Base-by-base conservation (phyloP, 2,329 filamentous ascomycete genomes). In the Tolypocladium pustulatum region DNA sequence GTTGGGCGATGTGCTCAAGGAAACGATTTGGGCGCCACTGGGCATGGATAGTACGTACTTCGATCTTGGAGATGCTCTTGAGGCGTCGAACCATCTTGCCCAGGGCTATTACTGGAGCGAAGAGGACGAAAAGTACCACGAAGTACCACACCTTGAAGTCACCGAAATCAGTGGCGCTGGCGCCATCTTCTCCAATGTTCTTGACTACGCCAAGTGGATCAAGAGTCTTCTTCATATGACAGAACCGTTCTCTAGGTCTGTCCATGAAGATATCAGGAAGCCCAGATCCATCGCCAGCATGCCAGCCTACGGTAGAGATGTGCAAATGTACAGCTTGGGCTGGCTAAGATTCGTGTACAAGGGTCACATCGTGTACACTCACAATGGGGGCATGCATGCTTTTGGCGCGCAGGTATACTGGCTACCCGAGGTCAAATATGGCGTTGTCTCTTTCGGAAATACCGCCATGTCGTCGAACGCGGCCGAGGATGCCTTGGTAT, bases 121-220 rank as follows among this genome's bases (percentile, higher is more conserved):
- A 1, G 59, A 66, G 0, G 62, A 62, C 1, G 61, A 61, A 0
- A 34, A 61, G 5, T 64, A 72, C 20, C 60, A 63, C 0, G 61
- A 64, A 9, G 63, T 68, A 22, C 66, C 75, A 5, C 61, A 68
- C 20, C 60, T 67, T 41, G 59, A 59, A 7, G 61, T 64, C 4
- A 51, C 62, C 37, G 73, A 68, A 63, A 63, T 68, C 34, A 72
- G 71, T 61, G 76, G 75, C 13, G 74, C 76, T 0, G 76, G 76
- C 0, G 71, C 68, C 36, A 66, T 76, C 57, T 68, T 82, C 30
- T 78, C 75, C 32, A 79, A 73, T 53, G 78, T 79, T 2, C 58
- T 71, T 13, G 81, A 83, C 68, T 83, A 80, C 64, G 66, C 73
- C 3, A 76, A 75, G 63, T 85, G 81, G 81, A 62, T 82, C 3